Conservation (phyloP, 192 early-diverging fungal species). For the Coemansia sp. region DNA sequence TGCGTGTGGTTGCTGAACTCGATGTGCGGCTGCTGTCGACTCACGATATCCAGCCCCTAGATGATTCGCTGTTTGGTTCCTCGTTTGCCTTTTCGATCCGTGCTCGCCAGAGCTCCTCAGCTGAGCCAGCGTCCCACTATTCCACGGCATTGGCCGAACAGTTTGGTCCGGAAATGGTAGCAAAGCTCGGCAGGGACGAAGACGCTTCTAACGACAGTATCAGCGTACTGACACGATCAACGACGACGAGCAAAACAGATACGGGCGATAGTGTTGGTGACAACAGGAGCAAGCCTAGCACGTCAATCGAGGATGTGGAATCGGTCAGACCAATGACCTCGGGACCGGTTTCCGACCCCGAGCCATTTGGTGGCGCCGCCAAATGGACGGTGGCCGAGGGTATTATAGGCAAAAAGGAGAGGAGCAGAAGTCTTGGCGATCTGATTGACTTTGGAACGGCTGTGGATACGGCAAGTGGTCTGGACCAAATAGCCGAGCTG, state of each 20-base stretch:
- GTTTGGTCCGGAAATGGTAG: not conserved
- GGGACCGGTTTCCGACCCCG: not conserved
- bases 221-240: not conserved
- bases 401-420: not conserved
- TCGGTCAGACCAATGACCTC: not conserved
- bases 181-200: not conserved
- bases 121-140: not conserved
- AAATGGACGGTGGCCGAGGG: not conserved
- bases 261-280: not conserved
- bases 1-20: conserved; percentile 37
- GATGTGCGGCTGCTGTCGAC: conserved; percentile 17
- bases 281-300: not conserved
- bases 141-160: not conserved
- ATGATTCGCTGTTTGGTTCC: conserved; percentile 46
- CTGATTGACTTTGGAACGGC: conserved; percentile 6
- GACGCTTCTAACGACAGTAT: not conserved
- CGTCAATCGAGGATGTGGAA: not conserved
- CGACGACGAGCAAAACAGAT: not conserved
- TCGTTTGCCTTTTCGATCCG: conserved; percentile 35
- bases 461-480: not conserved
- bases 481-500: conserved; percentile 1
- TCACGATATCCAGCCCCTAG: conserved; percentile 33
- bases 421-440: conserved; percentile 21
- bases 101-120: conserved; percentile 8
- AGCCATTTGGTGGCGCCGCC: not conserved